These are phyloP conservation scores for Blastosporella zonata DNA, from an alignment of 1,284 basidiomycete genomes.

Conservation along the genomic window DNA sequence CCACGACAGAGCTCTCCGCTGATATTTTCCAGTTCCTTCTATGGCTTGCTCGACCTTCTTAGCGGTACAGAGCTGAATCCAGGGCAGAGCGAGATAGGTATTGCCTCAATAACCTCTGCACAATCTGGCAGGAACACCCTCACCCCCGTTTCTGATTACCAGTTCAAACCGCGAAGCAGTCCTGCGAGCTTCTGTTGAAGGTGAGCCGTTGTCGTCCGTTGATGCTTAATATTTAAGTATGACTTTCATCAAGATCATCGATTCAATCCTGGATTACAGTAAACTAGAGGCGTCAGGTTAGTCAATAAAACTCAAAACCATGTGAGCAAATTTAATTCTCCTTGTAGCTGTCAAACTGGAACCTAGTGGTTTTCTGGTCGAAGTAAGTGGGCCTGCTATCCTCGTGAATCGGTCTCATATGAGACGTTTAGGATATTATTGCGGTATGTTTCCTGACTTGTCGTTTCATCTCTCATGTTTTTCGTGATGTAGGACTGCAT, in stretches of 20 bases:
- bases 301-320: neutral
- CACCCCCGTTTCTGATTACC: neutral
- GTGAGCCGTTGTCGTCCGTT: conserved; percentile 27
- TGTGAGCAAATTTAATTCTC: neutral
- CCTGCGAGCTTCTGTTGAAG: conserved; percentile 67
- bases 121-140: conserved; percentile 2
- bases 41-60: conserved; percentile 65
- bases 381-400: conserved; percentile 32
- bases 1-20: neutral
- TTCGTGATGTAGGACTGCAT: conserved; percentile 59
- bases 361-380: conserved; percentile 61
- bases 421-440: conserved; percentile 49
- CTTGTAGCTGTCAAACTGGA: conserved; percentile 61
- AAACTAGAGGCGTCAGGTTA: conserved; percentile 69
- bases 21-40: conserved; percentile 54
- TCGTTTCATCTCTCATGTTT: neutral
- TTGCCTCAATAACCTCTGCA: conserved; percentile 9
- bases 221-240: neutral
- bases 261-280: conserved; percentile 72
- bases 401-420: neutral
- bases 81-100: conserved; percentile 67
- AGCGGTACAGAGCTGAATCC: conserved; percentile 63
- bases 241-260: conserved; percentile 52
- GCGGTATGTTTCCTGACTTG: conserved; percentile 38
- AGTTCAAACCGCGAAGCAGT: conserved; percentile 75